A percentile compares a stretch with the other conserved stretches of the same genome.
phyloP scores from a whole-genome alignment of 352 stramenopile species.

The Peronospora farinosa region DNA sequence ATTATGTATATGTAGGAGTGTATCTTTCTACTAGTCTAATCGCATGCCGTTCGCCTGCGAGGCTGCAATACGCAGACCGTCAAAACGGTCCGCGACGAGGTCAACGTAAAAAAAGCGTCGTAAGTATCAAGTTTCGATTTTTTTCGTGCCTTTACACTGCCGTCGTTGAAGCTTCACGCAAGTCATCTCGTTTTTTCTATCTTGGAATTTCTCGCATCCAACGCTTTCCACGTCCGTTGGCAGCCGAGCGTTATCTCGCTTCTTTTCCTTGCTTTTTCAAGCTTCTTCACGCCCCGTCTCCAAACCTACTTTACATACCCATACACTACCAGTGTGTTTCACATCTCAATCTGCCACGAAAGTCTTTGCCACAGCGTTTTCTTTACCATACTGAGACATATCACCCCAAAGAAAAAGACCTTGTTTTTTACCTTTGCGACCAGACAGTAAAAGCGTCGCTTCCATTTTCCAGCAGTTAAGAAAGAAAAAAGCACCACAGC shows the following conservation, averaged over 20 bases:
- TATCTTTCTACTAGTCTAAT: too few species aligned
- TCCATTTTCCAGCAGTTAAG: background rate
- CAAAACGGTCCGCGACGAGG: constrained; percentile 10
- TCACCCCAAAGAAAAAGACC: constrained; percentile 12
- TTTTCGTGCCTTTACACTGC: constrained; percentile 4
- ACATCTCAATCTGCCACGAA: constrained; percentile 20
- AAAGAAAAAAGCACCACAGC: constrained; percentile 13
- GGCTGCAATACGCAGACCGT: constrained; percentile 1
- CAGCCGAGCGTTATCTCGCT: constrained; percentile 26
- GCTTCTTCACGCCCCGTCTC: constrained; percentile 20
- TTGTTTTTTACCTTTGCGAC: constrained; percentile 11
- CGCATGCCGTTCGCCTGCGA: constrained; percentile 7
- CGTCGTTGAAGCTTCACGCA: background rate
- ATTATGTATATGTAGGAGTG: too few species aligned
- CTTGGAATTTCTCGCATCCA: constrained; percentile 16
- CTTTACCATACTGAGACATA: constrained; percentile 7
- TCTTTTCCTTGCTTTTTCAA: constrained; percentile 36
- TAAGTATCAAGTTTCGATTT: background rate
- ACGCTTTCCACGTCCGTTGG: constrained; percentile 24
- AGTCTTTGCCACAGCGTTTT: too few species aligned
- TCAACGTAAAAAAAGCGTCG: constrained; percentile 1
- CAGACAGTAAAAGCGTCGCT: constrained; percentile 26
- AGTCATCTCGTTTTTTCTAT: constrained; percentile 6
- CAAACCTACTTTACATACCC: background rate
- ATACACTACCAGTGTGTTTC: constrained; percentile 1